Conservation (phyloP, 2,329 filamentous ascomycete species). For the Diaporthe nobilis region DNA sequence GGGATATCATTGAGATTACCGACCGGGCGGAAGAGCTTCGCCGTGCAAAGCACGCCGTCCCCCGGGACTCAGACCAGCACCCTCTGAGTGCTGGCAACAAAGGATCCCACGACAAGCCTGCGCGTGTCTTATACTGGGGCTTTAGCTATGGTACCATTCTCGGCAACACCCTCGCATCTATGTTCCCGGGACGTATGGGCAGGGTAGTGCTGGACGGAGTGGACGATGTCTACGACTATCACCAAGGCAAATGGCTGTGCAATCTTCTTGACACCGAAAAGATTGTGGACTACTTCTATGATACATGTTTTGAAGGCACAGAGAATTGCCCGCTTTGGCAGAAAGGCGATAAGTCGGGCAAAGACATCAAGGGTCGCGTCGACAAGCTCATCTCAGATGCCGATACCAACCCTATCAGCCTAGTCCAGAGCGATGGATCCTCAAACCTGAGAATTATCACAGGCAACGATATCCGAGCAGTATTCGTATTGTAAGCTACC, state of each 20-base stretch:
- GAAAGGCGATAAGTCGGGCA: slow-evolving; percentile 45
- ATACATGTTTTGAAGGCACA: slow-evolving; percentile 53
- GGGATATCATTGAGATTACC: slow-evolving; percentile 62
- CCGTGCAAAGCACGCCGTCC: slow-evolving; percentile 3
- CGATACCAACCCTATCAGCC: slow-evolving; percentile 46
- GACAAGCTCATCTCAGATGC: slow-evolving; percentile 49
- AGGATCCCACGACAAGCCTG: slow-evolving; percentile 25
- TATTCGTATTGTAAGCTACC: slow-evolving; percentile 44
- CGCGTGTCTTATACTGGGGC: slow-evolving; percentile 62
- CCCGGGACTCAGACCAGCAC: background rate
- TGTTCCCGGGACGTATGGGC: slow-evolving; percentile 57
- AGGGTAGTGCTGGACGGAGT: slow-evolving; percentile 59
- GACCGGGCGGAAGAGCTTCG: slow-evolving; percentile 56
- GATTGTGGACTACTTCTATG: slow-evolving; percentile 52
- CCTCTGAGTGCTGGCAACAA: background rate
- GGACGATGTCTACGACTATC: slow-evolving; percentile 55
- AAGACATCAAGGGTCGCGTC: slow-evolving; percentile 52
- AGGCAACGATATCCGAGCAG: slow-evolving; percentile 48
- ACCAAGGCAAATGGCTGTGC: slow-evolving; percentile 48
- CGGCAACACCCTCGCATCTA: slow-evolving; percentile 59
- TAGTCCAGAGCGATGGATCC: slow-evolving; percentile 43
- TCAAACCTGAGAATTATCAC: slow-evolving; percentile 49
- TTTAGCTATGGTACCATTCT: slow-evolving; percentile 64
- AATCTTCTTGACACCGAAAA: slow-evolving; percentile 56
- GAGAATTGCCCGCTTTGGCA: slow-evolving; percentile 50